phyloP scores from a whole-genome alignment of 352 stramenopile genomes.

The Globisporangium emineosum region DNA sequence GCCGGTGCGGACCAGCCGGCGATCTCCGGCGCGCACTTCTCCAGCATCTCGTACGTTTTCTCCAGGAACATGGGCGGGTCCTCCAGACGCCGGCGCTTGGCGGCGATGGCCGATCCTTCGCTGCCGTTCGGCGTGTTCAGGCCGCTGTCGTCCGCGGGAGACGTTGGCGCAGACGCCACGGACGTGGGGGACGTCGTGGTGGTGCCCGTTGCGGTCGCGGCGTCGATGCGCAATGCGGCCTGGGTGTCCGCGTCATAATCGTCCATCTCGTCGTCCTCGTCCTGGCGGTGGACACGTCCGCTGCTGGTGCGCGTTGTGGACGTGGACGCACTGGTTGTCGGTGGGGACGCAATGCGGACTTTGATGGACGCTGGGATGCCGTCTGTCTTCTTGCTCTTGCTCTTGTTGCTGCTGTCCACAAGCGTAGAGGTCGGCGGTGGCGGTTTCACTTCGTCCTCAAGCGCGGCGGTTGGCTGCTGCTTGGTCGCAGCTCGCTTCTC shows the following conservation, averaged over 20 bases:
- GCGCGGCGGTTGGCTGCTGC: not conserved
- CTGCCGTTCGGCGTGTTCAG: conserved; percentile 28
- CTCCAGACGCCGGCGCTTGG: conserved; percentile 39
- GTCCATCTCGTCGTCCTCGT: conserved; percentile 7
- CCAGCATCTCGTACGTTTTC: conserved; percentile 90
- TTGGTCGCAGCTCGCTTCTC: not conserved
- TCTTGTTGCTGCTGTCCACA: not conserved
- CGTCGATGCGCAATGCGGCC: conserved; percentile 37
- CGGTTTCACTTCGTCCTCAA: conserved; percentile 4
- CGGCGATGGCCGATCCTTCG: conserved; percentile 16
- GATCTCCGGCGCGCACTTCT: conserved; percentile 66
- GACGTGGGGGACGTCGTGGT: conserved; percentile 24
- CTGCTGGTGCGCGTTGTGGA: not conserved
- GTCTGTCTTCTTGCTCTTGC: not conserved
- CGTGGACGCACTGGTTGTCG: not conserved
- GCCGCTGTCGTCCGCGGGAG: conserved; percentile 29
- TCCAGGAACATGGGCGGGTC: conserved; percentile 79
- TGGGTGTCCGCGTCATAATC: not conserved
- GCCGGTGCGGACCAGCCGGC: conserved; percentile 65
- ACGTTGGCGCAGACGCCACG: conserved; percentile 31
- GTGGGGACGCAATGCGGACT: conserved; percentile 12
- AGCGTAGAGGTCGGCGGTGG: not conserved
- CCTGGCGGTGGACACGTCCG: not conserved
- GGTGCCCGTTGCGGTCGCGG: conserved; percentile 14
- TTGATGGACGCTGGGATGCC: conserved; percentile 2